Evolutionary conservation across 306 rosid genomes (phyloP).

Genomic region (Morella rubra): DNA sequence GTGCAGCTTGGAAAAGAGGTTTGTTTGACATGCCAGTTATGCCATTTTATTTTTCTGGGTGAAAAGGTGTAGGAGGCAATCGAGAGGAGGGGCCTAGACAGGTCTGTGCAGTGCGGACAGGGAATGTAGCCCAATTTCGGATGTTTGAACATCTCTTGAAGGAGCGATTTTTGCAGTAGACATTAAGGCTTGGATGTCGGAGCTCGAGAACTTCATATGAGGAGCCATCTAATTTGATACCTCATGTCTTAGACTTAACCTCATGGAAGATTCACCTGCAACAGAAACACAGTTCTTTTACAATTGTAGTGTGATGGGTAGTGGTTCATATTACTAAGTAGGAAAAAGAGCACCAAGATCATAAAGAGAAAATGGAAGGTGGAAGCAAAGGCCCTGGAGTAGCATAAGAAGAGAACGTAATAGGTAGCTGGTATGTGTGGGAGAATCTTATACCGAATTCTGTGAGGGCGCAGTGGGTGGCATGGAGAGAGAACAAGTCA

Average conservation of each 20-base stretch:
- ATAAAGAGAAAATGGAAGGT: background rate
- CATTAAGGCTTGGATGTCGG: background rate
- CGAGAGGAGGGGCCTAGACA: too few species aligned
- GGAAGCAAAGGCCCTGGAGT: background rate
- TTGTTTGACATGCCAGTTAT: conserved; percentile 5
- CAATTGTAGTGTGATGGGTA: background rate
- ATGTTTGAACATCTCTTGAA: background rate
- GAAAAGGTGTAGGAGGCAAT: too few species aligned
- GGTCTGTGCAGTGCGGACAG: too few species aligned
- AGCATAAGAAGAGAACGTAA: background rate
- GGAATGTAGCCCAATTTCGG: background rate
- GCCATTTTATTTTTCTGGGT: background rate
- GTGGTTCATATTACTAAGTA: background rate
- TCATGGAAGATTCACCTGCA: background rate
- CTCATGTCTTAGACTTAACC: background rate
- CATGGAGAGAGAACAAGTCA: background rate
- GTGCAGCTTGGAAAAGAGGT: conserved; percentile 95
- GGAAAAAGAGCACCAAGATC: background rate
- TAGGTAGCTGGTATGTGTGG: background rate
- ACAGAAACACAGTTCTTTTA: background rate
- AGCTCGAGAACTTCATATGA: background rate
- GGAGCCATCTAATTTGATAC: background rate
- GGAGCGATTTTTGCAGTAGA: background rate
- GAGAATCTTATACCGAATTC: background rate
- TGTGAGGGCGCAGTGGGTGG: background rate